Base-by-base conservation (phyloP, 2,329 filamentous ascomycete species). In the Biscogniauxia mediterranea region DNA sequence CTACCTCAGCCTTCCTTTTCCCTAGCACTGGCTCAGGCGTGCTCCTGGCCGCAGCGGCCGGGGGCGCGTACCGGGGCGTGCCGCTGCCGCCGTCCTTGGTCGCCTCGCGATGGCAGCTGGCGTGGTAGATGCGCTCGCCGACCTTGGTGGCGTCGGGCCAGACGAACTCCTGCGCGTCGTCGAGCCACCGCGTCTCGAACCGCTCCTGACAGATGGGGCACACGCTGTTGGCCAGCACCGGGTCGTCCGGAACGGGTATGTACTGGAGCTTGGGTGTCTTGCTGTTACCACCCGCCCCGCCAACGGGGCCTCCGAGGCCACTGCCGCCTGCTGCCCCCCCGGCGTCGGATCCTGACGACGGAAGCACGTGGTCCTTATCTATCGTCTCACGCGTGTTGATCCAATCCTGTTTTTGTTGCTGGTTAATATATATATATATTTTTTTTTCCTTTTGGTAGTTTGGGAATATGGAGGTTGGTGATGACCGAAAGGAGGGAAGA, bases 121-220 rank as follows among this genome's bases (percentile, higher is more conserved):
- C 92, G 75, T 99, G 95, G 70, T 92, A 98, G 17, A 95, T 89
- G 64, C 92, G 87, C 59, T 84, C 86, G 42, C 90, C 91, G 28
- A 96, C 86, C 66, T 89, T 85, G 56, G 91, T 82, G 0, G 94
- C 91, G 75, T 99, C 94, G 75, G 92, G 89, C 91, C 95, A 98
- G 50, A 99, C 94, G 85, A 93, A 98, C 71, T 99, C 94, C 76
- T 98, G 93, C 19, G 90, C 91, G 64, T 96, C 92, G 69, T 96
- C 92, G 6, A 94, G 88, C 90, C 93, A 98, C 66, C 90, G 90
- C 66, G 91, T 92, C 77, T 96, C 90, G 70, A 99, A 98, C 67
- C 90, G 90, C 74, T 99, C 95, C 75, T 97, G 93, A 75, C 95
- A 98, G 68, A 99, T 96, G 1, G 93, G 92, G 71, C 95, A 99